Conservation (phyloP, 148 eudicot species). For the Limonium bicolor region DNA sequence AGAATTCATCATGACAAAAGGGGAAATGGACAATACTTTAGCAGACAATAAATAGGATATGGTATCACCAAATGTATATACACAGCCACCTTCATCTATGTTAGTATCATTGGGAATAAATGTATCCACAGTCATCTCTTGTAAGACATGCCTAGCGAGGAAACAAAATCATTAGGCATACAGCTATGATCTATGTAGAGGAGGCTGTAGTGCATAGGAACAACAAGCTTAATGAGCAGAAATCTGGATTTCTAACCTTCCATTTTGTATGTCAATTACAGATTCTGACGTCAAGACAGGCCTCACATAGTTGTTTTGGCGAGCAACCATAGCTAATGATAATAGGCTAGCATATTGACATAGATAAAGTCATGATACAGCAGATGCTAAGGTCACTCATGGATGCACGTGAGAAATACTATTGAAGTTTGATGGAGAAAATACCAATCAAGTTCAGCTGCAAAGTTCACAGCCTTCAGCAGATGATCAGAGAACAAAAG, state of each 20-base stretch:
- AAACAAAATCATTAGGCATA: too few species aligned
- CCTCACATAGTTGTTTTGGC: slow-evolving; percentile 83
- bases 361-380: too few species aligned
- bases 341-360: slow-evolving; percentile 31
- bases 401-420: too few species aligned
- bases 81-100: slow-evolving; percentile 51
- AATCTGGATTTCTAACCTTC: slow-evolving; percentile 47
- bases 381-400: too few species aligned
- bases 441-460: slow-evolving; percentile 96
- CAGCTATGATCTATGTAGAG: too few species aligned
- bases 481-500: slow-evolving; percentile 56
- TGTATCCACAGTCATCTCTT: slow-evolving; percentile 96
- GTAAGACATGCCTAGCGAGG: slow-evolving; percentile 75
- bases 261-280: slow-evolving; percentile 74
- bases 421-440: too few species aligned
- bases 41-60: too few species aligned
- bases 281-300: slow-evolving; percentile 64
- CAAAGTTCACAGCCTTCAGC: slow-evolving; percentile 69
- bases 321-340: slow-evolving; percentile 86
- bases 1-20: too few species aligned
- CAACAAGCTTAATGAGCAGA: background rate
- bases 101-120: slow-evolving; percentile 93
- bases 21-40: too few species aligned
- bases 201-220: background rate
- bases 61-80: background rate